Percentiles rank a stretch among this genome's conserved stretches.
phyloP scores from a whole-genome alignment of 495 filamentous ascomycete genomes.

The Penicillium soppii region DNA sequence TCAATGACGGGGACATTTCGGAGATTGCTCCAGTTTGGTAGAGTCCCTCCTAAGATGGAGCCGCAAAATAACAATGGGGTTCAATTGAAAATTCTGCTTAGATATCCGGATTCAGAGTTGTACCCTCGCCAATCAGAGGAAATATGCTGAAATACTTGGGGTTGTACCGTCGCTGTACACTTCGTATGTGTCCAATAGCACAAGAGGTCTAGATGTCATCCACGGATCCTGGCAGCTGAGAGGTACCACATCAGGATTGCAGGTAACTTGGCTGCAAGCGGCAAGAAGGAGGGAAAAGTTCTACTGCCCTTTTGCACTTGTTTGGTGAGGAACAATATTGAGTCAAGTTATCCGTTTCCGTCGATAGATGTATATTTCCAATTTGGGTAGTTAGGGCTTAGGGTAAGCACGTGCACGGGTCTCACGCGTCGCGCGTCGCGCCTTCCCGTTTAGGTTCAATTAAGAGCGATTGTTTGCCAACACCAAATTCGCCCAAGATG shows the following conservation, averaged over 20 bases:
- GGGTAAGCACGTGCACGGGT: slow-evolving; percentile 13
- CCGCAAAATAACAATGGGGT: neutral
- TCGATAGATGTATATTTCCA: slow-evolving; percentile 5
- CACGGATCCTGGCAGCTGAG: slow-evolving; percentile 7
- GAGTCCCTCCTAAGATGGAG: slow-evolving; percentile 1
- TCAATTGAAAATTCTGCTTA: neutral
- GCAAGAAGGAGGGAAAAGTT: neutral
- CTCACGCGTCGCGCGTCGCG: slow-evolving; percentile 18
- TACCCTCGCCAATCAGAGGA: neutral
- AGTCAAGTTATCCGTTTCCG: slow-evolving; percentile 9
- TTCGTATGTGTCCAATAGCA: neutral
- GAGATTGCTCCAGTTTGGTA: slow-evolving; percentile 1
- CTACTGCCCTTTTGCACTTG: neutral
- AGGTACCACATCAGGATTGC: slow-evolving; percentile 16
- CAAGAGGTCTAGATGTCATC: slow-evolving; percentile 22
- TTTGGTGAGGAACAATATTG: neutral
- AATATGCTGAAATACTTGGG: neutral
- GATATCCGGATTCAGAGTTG: neutral
- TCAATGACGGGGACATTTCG: slow-evolving; percentile 12
- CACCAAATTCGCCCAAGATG: slow-evolving; percentile 34
- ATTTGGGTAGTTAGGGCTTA: slow-evolving; percentile 11
- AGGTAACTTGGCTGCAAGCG: slow-evolving; percentile 11
- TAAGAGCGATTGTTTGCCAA: slow-evolving; percentile 1
- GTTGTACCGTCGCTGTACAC: slow-evolving; percentile 2
- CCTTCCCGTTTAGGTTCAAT: slow-evolving; percentile 18